Evolutionary conservation across 176 grass and related monocot species (phyloP), one percentile per base, ranked within the genome.

Genomic region (Musa troglodytarum): DNA sequence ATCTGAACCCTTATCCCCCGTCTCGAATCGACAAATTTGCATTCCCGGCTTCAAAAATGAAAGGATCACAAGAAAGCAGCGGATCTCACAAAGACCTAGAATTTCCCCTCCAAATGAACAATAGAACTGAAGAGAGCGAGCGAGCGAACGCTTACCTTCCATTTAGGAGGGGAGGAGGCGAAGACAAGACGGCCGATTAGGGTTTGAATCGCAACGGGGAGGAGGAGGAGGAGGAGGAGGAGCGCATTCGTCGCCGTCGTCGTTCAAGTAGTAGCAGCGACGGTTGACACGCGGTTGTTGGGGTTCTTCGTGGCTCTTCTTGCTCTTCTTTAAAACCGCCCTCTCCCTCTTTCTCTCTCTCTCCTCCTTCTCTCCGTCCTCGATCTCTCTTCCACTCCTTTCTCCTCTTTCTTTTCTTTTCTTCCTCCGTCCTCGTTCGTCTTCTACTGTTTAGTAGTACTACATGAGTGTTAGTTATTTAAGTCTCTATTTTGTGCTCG

Each of bases 171-270:
- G 17, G 57, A 61, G 19, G 17, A 15, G 5, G 8, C 12, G 14
- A 68, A 34, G 15, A 15, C 5, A 68, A 24, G 63, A 29, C 13
- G 20, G n/a, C 13, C 1, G 26, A 68, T 34, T 68, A 68, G 65
- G 65, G 65, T 22, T 68, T 68, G 11, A 2, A 5, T 34, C 2
- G 65, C 65, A 3, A 26, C 65, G 28, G 65, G 8, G 14, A 29
- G 65, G 65, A 43, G 26, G 65, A 34, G 64, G 25, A 66, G n/a
- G n/a, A n/a, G 22, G 28, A 66, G 64, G 64, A 68, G 65, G 28
- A 43, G 34, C 34, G 65, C 65, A 68, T 68, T 34, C 65, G 12
- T 43, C 24, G 65, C 26, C 26, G 65, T 10, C 65, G 13, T 34
- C 25, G 26, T 8, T 26, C 14, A 22, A 68, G 26, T 26, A 43